Base-by-base conservation (phyloP, 441 rosid genomes). In the Pelargonium fulgidum region DNA sequence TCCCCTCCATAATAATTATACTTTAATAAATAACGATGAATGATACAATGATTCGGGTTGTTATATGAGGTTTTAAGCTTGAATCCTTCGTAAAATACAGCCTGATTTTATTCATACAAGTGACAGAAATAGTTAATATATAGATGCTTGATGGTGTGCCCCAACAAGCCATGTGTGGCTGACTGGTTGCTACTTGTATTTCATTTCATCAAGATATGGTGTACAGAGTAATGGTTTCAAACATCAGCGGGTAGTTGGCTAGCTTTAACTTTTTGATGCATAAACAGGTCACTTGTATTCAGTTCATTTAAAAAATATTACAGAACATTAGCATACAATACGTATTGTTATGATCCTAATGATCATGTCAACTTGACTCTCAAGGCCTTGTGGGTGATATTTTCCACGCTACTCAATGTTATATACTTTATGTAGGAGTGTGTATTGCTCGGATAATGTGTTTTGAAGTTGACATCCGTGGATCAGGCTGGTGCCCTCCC, bases 121-220 rank as follows among this genome's bases (percentile, higher is more conserved):
- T 58, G 24, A 56, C 62, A 58, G 19, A 58, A 58, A 58, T 19
- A 58, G 29, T 58, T 29, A 58, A 58, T 24, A 58, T n/a, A n/a
- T n/a, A n/a, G 4, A 58, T 58, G 62, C 62, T 17, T 54, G 61
- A 54, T 3, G 7, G n/a, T 2, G 22, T 14, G 61, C 10, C 29
- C 62, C 62, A 58, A 58, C 62, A 58, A 58, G 62, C 62, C 62
- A 58, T 58, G 62, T 58, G 62, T n/a, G n/a, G n/a, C n/a, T n/a
- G n/a, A n/a, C n/a, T 29, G 36, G 39, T 33, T 33, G 39, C 39
- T 33, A 33, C 39, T 33, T 33, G 39, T 33, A 3, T 20, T 58
- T 19, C 29, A 58, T 58, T 58, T 19, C 62, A 58, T 54, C 20
- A 47, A 47, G 14, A 47, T 47, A 47, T 47, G 4, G 52, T 47